phyloP scores from a whole-genome alignment of 331 rosid species.

The Quercus tomentella region DNA sequence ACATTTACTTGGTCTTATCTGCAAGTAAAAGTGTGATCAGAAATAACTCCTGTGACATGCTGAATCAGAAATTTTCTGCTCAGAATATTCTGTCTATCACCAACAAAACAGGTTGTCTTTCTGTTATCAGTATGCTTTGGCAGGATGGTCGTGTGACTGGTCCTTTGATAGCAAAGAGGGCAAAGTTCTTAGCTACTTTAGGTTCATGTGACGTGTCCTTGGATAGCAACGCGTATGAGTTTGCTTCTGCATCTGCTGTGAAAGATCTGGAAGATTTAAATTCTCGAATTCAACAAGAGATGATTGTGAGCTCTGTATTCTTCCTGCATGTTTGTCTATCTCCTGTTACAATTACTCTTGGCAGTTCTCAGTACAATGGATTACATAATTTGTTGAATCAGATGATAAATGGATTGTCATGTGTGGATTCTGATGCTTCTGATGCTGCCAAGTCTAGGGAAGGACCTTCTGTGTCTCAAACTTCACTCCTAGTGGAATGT shows the following conservation, averaged over 20 bases:
- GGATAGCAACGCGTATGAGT: slow-evolving; percentile 56
- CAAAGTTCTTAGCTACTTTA: slow-evolving; percentile 61
- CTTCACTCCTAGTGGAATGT: slow-evolving; percentile 58
- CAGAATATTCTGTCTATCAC: slow-evolving; percentile 54
- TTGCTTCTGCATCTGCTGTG: slow-evolving; percentile 70
- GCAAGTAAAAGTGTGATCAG: slow-evolving; percentile 21
- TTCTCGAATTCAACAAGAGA: slow-evolving; percentile 73
- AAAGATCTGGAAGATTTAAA: slow-evolving; percentile 65
- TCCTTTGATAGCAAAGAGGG: slow-evolving; percentile 87
- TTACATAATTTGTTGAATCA: slow-evolving; percentile 50
- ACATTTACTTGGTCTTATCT: slow-evolving; percentile 53
- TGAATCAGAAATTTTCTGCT: slow-evolving; percentile 41
- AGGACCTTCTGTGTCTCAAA: slow-evolving; percentile 47
- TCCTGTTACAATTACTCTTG: slow-evolving; percentile 40
- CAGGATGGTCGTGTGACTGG: slow-evolving; percentile 88
- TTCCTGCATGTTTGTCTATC: slow-evolving; percentile 47
- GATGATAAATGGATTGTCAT: slow-evolving; percentile 47
- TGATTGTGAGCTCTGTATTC: slow-evolving; percentile 74
- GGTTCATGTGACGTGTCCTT: slow-evolving; percentile 28
- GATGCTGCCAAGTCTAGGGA: slow-evolving; percentile 35
- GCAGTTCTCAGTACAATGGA: slow-evolving; percentile 49
- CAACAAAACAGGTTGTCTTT: slow-evolving; percentile 34
- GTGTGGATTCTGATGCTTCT: slow-evolving; percentile 37
- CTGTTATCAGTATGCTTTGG: slow-evolving; percentile 63
- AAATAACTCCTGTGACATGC: slow-evolving; percentile 33